Conservation (phyloP, 2,329 filamentous ascomycete genomes). For the Neofusicoccum laricinum region DNA sequence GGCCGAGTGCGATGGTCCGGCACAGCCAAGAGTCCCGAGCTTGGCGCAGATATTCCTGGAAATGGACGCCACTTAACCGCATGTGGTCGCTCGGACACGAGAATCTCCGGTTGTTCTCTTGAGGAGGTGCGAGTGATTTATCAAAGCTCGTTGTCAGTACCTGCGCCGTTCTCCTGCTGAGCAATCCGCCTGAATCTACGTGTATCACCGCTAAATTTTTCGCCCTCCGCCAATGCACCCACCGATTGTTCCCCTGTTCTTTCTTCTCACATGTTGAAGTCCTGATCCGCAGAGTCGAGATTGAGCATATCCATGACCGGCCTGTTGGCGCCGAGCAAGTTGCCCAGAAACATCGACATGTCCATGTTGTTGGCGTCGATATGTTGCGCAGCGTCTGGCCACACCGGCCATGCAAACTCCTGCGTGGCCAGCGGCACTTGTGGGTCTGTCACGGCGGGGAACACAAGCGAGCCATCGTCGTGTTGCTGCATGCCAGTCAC, state of each 20-base stretch:
- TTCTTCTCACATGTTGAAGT: background rate
- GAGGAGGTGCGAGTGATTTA: background rate
- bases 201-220: background rate
- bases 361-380: background rate
- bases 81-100: background rate
- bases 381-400: background rate
- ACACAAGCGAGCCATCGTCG: slow-evolving; percentile 21
- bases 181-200: background rate
- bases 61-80: background rate
- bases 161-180: background rate
- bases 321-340: slow-evolving; percentile 6
- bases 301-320: slow-evolving; percentile 12
- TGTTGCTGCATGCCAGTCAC: slow-evolving; percentile 18
- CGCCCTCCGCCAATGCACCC: background rate
- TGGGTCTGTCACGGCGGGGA: slow-evolving; percentile 27
- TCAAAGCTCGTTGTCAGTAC: background rate
- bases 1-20: background rate
- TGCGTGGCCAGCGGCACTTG: slow-evolving; percentile 26
- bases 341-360: slow-evolving; percentile 11
- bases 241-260: too few relatives aligned
- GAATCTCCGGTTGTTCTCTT: background rate
- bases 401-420: slow-evolving; percentile 15
- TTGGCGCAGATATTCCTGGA: background rate
- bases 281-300: background rate
- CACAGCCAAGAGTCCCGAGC: background rate